phyloP scores from a whole-genome alignment of 306 rosid genomes.

The Arachis stenosperma region DNA sequence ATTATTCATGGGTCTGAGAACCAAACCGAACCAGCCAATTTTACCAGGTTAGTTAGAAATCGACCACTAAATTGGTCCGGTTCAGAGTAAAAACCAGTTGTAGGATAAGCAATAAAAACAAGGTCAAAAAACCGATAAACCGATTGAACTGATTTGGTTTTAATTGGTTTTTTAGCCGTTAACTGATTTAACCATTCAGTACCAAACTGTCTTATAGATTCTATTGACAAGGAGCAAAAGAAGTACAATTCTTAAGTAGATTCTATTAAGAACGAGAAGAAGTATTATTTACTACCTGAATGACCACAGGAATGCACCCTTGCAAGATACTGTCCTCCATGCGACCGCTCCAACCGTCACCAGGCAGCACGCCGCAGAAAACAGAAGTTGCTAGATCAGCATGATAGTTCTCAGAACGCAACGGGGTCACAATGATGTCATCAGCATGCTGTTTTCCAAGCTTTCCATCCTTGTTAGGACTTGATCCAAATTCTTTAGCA shows the following conservation, averaged over 20 bases:
- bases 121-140: no score
- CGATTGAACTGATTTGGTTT: no score
- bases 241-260: not conserved
- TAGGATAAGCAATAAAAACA: no score
- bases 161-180: no score
- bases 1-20: not conserved
- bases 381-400: conserved; percentile 69
- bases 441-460: conserved; percentile 80
- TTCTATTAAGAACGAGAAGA: not conserved
- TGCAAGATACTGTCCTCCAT: conserved; percentile 92
- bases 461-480: conserved; percentile 79
- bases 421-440: conserved; percentile 74
- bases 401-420: conserved; percentile 66
- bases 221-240: no score
- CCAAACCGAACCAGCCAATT: no score
- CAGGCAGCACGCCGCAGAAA: conserved; percentile 89
- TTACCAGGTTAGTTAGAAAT: no score
- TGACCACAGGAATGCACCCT: conserved; percentile 90
- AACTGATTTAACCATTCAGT: no score
- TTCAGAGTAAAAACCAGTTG: no score
- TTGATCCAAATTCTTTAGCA: conserved; percentile 79
- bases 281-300: conserved; percentile 61
- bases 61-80: no score
- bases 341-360: conserved; percentile 98
- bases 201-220: no score